Evolutionary conservation across 2,329 filamentous ascomycete species (phyloP), one percentile per base, ranked within the genome.

Genomic region (Diaporthe aspalathi): DNA sequence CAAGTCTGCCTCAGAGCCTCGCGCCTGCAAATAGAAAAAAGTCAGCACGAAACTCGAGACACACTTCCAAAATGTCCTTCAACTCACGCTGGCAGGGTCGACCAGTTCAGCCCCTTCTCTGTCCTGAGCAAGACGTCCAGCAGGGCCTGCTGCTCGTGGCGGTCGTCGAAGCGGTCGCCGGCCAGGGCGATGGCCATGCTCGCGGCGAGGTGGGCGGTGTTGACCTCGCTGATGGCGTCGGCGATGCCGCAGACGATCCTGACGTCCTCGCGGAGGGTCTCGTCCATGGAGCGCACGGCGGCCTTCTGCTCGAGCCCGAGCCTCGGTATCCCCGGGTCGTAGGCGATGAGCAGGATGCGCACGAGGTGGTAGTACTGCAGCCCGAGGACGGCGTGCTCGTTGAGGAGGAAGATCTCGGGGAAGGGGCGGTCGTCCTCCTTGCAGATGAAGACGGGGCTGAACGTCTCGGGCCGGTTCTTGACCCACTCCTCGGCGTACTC

Each of bases 81-180:
- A 50, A 53, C 63, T 53, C 12, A 74, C 69, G 72, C 63, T 27
- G 70, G 45, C 20, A 67, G 24, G 1, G 74, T 75, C n/a, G 73
- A 71, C 69, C 74, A 73, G 12, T 67, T 72, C 49, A 67, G 70
- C 47, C 50, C 74, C 65, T 72, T 73, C 69, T 81, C 80, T 27
- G 78, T 79, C 40, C 74, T 74, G n/a, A 74, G 69, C 62, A 82
- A 72, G 7, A 82, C 35, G 29, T 53, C 35, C 29, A 67, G 22
- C 17, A 82, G 72, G 27, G 78, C 79, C 65, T 78, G 75, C 68
- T 81, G 77, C 50, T 80, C 79, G 27, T 45, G 67, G 20, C 74
- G 73, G 35, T 77, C 73, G 1, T 73, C 76, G 68, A 81, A 82
- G n/a, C 79, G 79, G 54, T 84, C 81, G 1, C 82, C 82, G 6